Evolutionary conservation across 352 stramenopile species (phyloP).

Genomic region (Pythium vanterpoolii): DNA sequence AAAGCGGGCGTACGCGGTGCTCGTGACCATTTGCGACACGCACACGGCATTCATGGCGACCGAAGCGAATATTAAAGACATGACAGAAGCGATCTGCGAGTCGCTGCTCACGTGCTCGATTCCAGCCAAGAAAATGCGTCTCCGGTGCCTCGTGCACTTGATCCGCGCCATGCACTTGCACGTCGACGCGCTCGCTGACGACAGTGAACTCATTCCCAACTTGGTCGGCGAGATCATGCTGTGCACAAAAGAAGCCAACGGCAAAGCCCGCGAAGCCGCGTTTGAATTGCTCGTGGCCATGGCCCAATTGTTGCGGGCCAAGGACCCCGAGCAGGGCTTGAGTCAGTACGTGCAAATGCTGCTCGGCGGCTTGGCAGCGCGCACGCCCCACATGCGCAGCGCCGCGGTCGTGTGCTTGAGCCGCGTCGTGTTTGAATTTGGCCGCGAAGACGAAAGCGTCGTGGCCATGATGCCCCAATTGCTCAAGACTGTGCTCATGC

Average conservation of each 20-base stretch:
- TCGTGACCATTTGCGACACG: constrained; percentile 85
- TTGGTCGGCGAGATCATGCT: constrained; percentile 95
- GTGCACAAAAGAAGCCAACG: constrained; percentile 97
- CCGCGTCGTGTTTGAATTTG: constrained; percentile 95
- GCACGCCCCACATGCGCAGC: constrained; percentile 95
- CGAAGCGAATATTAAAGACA: constrained; percentile 86
- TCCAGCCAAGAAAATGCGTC: constrained; percentile 93
- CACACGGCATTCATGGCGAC: constrained; percentile 75
- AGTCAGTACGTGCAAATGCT: constrained; percentile 92
- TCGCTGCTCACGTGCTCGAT: constrained; percentile 94
- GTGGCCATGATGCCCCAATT: constrained; percentile 82
- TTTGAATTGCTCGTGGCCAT: constrained; percentile 86
- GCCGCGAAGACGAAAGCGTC: constrained; percentile 62
- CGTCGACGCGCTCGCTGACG: constrained; percentile 53
- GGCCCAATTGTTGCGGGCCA: constrained; percentile 62
- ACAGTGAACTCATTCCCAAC: constrained; percentile 83
- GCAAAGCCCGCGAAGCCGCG: constrained; percentile 87
- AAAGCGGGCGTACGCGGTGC: constrained; percentile 84
- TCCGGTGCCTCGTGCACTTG: constrained; percentile 87
- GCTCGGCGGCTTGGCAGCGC: constrained; percentile 88
- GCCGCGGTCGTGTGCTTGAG: constrained; percentile 93
- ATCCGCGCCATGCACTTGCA: constrained; percentile 69
- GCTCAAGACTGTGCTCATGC: constrained; percentile 91
- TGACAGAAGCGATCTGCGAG: constrained; percentile 92
- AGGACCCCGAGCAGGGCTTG: constrained; percentile 69